phyloP scores from a whole-genome alignment of 768 basidiomycete species.

The Suillus placidus region DNA sequence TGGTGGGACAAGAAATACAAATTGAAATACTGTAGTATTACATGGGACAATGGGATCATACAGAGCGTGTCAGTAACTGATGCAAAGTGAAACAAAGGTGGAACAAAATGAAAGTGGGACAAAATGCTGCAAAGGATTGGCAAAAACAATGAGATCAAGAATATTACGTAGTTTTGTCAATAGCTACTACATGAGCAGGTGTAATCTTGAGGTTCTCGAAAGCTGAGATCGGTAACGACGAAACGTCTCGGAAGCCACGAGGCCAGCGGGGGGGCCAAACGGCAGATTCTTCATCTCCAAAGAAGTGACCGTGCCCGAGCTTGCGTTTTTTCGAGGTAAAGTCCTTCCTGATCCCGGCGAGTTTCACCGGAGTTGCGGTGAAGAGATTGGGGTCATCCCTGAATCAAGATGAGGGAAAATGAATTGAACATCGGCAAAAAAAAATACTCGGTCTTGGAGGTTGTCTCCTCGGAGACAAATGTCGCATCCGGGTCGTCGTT shows the following conservation, averaged over 20 bases:
- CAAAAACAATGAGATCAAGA: background rate
- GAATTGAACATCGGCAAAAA: background rate
- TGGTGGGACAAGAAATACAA: too few species aligned
- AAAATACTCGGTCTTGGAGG: background rate
- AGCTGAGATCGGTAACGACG: background rate
- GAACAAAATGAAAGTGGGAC: background rate
- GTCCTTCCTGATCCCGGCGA: background rate
- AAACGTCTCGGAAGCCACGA: background rate
- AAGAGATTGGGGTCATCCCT: background rate
- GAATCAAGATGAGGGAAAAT: background rate
- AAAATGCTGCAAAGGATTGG: background rate
- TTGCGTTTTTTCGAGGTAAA: background rate
- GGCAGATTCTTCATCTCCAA: background rate
- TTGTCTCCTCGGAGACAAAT: background rate
- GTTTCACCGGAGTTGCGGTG: background rate
- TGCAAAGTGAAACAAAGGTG: background rate
- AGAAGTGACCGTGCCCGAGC: background rate
- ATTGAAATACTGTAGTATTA: too few species aligned
- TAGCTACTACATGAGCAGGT: background rate
- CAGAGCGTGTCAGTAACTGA: background rate
- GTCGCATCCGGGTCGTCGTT: background rate
- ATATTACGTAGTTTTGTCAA: background rate
- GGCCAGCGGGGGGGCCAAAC: background rate
- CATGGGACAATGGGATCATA: background rate
- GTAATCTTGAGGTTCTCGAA: background rate